These are phyloP conservation scores for Discostella stelligera DNA, from an alignment of 352 stramenopile species.

Conservation along the genomic window DNA sequence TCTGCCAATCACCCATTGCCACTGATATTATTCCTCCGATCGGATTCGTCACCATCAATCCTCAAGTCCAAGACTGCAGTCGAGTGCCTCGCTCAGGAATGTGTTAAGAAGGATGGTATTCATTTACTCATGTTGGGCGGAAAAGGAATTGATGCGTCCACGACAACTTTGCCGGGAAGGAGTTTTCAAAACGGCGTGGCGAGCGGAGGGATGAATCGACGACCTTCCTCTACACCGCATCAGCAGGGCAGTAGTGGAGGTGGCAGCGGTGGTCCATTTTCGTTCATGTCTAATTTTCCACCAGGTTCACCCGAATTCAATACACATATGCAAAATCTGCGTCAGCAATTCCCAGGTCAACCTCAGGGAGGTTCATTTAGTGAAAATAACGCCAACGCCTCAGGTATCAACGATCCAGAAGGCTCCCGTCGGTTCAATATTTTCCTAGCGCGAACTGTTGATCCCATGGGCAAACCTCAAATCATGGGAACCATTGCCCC, in stretches of 20 bases:
- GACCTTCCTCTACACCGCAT: conserved; percentile 1
- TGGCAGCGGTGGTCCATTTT: conserved; percentile 36
- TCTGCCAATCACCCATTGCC: conserved; percentile 41
- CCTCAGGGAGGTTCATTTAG: conserved; percentile 48
- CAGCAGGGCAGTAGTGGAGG: conserved; percentile 6
- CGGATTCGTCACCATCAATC: conserved; percentile 56
- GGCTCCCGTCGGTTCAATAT: conserved; percentile 82
- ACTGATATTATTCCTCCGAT: conserved; percentile 76
- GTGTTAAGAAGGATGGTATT: conserved; percentile 62
- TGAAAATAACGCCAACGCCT: conserved; percentile 76
- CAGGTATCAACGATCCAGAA: conserved; percentile 79
- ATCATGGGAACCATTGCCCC: conserved; percentile 80
- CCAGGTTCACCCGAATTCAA: conserved; percentile 53
- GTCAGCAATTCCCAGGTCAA: conserved; percentile 12
- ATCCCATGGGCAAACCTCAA: conserved; percentile 64
- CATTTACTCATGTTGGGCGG: conserved; percentile 74
- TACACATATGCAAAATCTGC: conserved; percentile 31
- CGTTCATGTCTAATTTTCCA: conserved; percentile 57
- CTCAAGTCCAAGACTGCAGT: conserved; percentile 76
- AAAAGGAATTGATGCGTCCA: conserved; percentile 74
- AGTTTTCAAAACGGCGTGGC: neutral
- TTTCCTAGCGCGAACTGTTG: conserved; percentile 76
- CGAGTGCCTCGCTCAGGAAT: conserved; percentile 73
- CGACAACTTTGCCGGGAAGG: conserved; percentile 39
- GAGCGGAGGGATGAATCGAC: conserved; percentile 14